Percentiles rank a stretch among this genome's conserved stretches.
Conservation (phyloP, 805 yeast species). For the Ogataea sp. region DNA sequence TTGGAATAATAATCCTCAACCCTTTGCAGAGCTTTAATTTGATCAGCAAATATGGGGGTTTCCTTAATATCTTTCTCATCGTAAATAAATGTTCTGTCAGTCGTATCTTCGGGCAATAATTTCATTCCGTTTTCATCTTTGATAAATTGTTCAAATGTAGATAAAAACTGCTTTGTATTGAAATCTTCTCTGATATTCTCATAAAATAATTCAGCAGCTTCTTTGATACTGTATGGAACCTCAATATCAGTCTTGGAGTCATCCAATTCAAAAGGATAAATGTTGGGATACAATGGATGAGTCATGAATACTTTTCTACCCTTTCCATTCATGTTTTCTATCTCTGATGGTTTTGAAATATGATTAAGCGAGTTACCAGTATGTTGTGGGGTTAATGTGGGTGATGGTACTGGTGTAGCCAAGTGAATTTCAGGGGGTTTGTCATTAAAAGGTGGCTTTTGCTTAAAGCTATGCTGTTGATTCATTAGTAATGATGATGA, state of each 20-base stretch:
- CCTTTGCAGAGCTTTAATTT: conserved; percentile 36
- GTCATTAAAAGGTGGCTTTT: conserved; percentile 22
- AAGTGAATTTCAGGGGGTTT: conserved; percentile 44
- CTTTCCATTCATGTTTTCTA: conserved; percentile 22
- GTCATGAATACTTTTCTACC: conserved; percentile 23
- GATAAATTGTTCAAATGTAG: conserved; percentile 64
- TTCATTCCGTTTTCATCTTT: conserved; percentile 55
- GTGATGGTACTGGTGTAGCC: conserved; percentile 87
- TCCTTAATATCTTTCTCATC: conserved; percentile 19
- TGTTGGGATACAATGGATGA: conserved; percentile 24
- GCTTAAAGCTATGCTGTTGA: conserved; percentile 22
- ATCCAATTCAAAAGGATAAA: conserved; percentile 24
- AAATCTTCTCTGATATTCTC: conserved; percentile 58
- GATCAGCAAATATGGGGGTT: conserved; percentile 28
- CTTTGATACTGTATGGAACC: conserved; percentile 69
- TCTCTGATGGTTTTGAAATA: conserved; percentile 17
- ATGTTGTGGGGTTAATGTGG: conserved; percentile 47
- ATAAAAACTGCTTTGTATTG: conserved; percentile 62
- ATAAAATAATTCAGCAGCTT: conserved; percentile 65
- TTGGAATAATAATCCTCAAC: conserved; percentile 54
- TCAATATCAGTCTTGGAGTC: conserved; percentile 15
- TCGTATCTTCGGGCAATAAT: conserved; percentile 2
- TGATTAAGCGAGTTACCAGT: conserved; percentile 20
- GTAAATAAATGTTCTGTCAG: conserved; percentile 9
- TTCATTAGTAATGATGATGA: conserved; percentile 22